Percentiles rank a stretch among this genome's conserved stretches.
These are phyloP conservation scores for Brasilioporus rufonigricans DNA, from an alignment of 768 basidiomycete genomes.

Conservation along the genomic window DNA sequence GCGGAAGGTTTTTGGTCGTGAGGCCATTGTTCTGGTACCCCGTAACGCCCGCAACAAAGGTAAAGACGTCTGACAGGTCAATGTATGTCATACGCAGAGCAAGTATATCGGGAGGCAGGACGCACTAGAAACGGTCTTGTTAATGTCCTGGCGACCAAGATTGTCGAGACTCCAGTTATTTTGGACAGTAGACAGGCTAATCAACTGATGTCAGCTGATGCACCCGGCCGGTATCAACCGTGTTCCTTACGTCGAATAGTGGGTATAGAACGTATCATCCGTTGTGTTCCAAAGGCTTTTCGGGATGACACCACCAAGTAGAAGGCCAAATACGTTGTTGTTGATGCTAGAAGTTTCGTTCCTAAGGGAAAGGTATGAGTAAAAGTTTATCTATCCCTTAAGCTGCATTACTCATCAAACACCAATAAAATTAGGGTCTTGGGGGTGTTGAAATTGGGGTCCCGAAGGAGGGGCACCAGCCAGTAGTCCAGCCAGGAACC, in stretches of 20 bases:
- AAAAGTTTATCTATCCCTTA: constrained; percentile 22
- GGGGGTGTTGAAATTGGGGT: not conserved
- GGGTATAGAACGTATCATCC: constrained; percentile 57
- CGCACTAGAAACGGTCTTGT: constrained; percentile 34
- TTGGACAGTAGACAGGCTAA: constrained; percentile 48
- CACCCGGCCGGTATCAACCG: not conserved
- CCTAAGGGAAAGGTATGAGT: constrained; percentile 4
- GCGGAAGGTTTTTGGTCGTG: constrained; percentile 28
- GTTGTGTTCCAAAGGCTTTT: constrained; percentile 38
- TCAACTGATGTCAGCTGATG: not conserved
- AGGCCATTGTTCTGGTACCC: constrained; percentile 40
- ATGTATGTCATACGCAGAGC: not conserved
- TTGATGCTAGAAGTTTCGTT: constrained; percentile 35
- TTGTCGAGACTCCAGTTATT: constrained; percentile 61
- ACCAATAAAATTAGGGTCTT: not conserved
- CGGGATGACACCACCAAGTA: constrained; percentile 48
- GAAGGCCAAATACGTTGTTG: constrained; percentile 46
- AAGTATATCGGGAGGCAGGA: not conserved
- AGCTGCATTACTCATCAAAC: not conserved
- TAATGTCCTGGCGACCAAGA: constrained; percentile 57
- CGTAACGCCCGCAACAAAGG: constrained; percentile 45
- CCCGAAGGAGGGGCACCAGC: constrained; percentile 6
- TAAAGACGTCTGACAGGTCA: constrained; percentile 25
- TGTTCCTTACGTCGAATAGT: constrained; percentile 45
- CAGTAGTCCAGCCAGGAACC: constrained; percentile 47